Conservation (phyloP, 768 basidiomycete species). For the Rhodotorula sphaerocarpa region DNA sequence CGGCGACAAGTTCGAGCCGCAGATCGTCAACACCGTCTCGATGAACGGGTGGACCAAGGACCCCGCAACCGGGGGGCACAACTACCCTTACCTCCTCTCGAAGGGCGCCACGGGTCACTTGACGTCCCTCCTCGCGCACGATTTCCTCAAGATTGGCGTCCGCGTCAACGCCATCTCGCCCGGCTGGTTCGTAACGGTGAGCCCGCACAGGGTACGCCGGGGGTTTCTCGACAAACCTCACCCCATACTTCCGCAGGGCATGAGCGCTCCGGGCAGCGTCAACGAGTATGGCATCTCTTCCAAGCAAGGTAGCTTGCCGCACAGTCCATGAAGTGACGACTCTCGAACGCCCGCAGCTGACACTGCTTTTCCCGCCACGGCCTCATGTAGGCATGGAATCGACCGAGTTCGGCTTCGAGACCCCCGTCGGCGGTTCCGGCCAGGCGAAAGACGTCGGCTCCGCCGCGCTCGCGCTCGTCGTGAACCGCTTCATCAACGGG, state of each 20-base stretch:
- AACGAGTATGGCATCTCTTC: constrained; percentile 38
- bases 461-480: constrained; percentile 48
- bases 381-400: constrained; percentile 15
- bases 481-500: constrained; percentile 50
- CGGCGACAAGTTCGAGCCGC: constrained; percentile 47
- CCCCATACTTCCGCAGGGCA: too few species aligned
- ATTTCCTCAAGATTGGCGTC: constrained; percentile 49
- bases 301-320: constrained; percentile 19
- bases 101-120: constrained; percentile 51
- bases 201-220: constrained; percentile 29
- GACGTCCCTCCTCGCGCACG: constrained; percentile 50
- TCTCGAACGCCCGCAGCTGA: too few species aligned
- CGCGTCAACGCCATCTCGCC: constrained; percentile 51
- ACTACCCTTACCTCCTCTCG: constrained; percentile 50
- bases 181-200: constrained; percentile 36
- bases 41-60: constrained; percentile 47
- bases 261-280: constrained; percentile 40
- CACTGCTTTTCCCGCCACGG: too few species aligned
- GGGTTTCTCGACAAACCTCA: too few species aligned
- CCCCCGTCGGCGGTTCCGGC: constrained; percentile 45
- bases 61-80: constrained; percentile 45
- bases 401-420: constrained; percentile 40
- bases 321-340: neutral
- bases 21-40: constrained; percentile 51
- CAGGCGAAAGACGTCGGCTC: constrained; percentile 49